Percentiles rank a stretch among this genome's conserved stretches.
These are phyloP conservation scores for Microcos paniculata DNA, from an alignment of 345 rosid genomes.

Conservation along the genomic window DNA sequence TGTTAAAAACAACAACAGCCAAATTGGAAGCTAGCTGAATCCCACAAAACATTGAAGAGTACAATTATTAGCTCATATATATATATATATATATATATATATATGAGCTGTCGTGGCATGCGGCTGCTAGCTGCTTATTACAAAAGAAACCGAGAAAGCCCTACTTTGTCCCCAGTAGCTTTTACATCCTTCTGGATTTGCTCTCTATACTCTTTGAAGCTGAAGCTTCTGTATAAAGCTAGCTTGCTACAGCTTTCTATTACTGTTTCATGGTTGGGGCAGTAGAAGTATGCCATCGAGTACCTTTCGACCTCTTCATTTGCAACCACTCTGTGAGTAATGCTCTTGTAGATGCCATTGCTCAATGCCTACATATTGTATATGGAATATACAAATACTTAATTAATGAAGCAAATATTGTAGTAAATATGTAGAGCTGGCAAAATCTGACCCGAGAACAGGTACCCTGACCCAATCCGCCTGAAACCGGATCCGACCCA, in stretches of 20 bases:
- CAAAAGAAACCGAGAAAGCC: slow-evolving; percentile 63
- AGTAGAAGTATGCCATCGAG: slow-evolving; percentile 64
- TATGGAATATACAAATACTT: background rate
- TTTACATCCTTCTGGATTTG: slow-evolving; percentile 54
- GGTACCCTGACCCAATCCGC: too few species aligned
- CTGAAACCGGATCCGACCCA: too few species aligned
- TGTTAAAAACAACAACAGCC: background rate
- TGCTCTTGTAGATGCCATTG: slow-evolving; percentile 68
- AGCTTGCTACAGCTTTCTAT: slow-evolving; percentile 46
- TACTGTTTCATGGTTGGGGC: slow-evolving; percentile 48
- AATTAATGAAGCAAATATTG: too few species aligned
- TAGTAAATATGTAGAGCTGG: too few species aligned
- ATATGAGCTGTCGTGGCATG: background rate
- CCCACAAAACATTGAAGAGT: background rate
- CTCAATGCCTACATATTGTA: slow-evolving; percentile 52
- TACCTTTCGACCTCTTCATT: slow-evolving; percentile 48
- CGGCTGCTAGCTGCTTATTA: background rate
- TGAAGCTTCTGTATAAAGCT: slow-evolving; percentile 52
- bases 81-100: background rate
- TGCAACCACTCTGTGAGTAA: slow-evolving; percentile 61
- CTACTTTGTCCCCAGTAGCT: slow-evolving; percentile 70
- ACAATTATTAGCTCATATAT: background rate
- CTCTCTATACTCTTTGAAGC: slow-evolving; percentile 49
- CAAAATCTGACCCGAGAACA: too few species aligned
- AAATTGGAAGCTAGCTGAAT: background rate